Evolutionary conservation across 257 asterid genomes (phyloP).

Genomic region (Coffea eugenioides): DNA sequence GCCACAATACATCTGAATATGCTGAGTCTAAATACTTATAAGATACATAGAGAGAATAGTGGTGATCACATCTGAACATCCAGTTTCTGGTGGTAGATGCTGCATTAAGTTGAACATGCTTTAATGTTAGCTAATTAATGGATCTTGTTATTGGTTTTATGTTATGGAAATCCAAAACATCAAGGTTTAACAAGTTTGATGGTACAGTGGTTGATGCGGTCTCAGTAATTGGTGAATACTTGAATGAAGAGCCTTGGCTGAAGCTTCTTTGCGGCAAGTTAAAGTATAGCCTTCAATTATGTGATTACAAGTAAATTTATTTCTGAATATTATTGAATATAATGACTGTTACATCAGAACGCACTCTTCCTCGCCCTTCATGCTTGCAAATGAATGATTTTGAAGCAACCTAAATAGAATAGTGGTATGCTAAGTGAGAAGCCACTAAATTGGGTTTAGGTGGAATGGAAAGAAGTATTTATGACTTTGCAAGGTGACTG

Average conservation of each 20-base stretch:
- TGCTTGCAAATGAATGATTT: neutral
- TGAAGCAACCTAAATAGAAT: neutral
- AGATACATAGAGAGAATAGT: neutral
- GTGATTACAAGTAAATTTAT: neutral
- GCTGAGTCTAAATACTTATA: neutral
- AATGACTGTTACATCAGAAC: slow-evolving; percentile 7
- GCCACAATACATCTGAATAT: neutral
- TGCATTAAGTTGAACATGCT: neutral
- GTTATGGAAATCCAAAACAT: neutral
- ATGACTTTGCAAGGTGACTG: neutral
- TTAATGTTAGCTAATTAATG: neutral
- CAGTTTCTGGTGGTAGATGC: neutral
- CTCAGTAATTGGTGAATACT: slow-evolving; percentile 78
- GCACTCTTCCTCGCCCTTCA: neutral
- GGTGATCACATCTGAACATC: neutral
- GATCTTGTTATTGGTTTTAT: neutral
- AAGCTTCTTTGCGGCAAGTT: slow-evolving; percentile 65
- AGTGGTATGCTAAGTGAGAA: neutral
- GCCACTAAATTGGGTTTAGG: neutral
- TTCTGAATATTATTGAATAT: slow-evolving; percentile 3
- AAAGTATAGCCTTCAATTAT: slow-evolving; percentile 45
- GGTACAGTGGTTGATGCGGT: slow-evolving; percentile 67
- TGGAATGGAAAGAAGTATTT: neutral
- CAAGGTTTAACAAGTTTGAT: slow-evolving; percentile 18
- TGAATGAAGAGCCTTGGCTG: slow-evolving; percentile 90